These are phyloP conservation scores for Apiotrichum veenhuisii DNA, from an alignment of 1,284 basidiomycete genomes.

Conservation along the genomic window DNA sequence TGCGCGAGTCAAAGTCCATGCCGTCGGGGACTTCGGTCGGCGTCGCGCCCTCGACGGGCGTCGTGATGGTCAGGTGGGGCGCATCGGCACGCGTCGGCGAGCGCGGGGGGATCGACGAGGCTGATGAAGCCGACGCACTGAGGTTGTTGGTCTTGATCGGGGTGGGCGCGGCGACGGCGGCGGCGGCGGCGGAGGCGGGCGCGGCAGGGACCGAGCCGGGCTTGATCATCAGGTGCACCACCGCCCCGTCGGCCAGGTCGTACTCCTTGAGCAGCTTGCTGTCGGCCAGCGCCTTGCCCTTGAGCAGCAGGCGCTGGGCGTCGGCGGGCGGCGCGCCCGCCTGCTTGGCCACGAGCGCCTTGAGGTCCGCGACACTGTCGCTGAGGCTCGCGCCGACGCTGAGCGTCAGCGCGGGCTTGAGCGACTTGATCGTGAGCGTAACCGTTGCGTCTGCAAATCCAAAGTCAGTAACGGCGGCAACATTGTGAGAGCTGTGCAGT, in stretches of 20 bases:
- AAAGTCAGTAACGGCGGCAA: too few species aligned
- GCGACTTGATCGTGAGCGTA: slow-evolving; percentile 75
- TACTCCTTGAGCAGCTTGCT: slow-evolving; percentile 83
- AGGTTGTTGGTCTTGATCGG: too few species aligned
- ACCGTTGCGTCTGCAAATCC: slow-evolving; percentile 52
- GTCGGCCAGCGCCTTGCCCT: slow-evolving; percentile 86
- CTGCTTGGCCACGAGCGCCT: slow-evolving; percentile 61
- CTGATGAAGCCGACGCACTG: slow-evolving; percentile 3
- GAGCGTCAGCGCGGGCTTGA: slow-evolving; percentile 76
- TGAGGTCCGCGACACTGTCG: slow-evolving; percentile 74
- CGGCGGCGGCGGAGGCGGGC: slow-evolving; percentile 14
- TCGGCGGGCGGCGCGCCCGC: slow-evolving; percentile 61
- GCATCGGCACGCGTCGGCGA: slow-evolving; percentile 1
- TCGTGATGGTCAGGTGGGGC: slow-evolving; percentile 50
- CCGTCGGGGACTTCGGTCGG: slow-evolving; percentile 7
- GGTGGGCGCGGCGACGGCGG: slow-evolving; percentile 6
- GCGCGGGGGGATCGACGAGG: slow-evolving; percentile 7
- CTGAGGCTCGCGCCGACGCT: slow-evolving; percentile 64
- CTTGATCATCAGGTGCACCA: slow-evolving; percentile 77
- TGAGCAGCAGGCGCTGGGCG: slow-evolving; percentile 78
- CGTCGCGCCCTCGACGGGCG: slow-evolving; percentile 47
- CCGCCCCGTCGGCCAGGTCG: slow-evolving; percentile 69
- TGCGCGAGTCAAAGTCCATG: neutral
- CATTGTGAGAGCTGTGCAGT: too few species aligned
- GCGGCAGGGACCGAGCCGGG: slow-evolving; percentile 51